Evolutionary conservation across 805 yeast genomes (phyloP), one percentile per base, ranked within the genome.

Genomic region (Myxozyma lipomycoides): DNA sequence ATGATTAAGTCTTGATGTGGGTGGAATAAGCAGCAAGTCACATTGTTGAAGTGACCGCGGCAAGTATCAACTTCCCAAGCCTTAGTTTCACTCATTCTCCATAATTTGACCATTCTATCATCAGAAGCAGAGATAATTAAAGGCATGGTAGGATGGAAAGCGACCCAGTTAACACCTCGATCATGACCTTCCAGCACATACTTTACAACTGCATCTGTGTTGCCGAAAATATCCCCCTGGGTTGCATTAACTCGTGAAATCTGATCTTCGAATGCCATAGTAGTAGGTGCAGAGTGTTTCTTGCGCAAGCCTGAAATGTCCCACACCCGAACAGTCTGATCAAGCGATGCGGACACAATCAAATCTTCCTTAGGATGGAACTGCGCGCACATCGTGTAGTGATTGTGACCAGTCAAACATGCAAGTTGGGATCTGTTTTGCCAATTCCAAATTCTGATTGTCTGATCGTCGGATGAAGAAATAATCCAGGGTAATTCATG

Each of bases 61-160:
- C 97, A 91, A 24, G 97, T 86, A 67, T 93, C 99, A 52, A 95
- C 95, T 70, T 95, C 98, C 98, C 98, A 93, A 22, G 98, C 98
- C 71, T 90, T 88, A 34, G 95, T 82, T 60, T 93, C 96, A 64
- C 89, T 83, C 96, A 89, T 88, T 71, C 98, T 80, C 98, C 98
- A 93, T 59, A 95, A 75, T 70, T 91, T 91, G 50, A 93, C 87
- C 59, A 91, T 83, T 60, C 98, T 80, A 67, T 93, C 99, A 68
- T 93, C 99, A 68, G 95, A 95, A 63, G 91, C 95, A 17, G 96
- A 87, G 18, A 90, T 95, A 66, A 93, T 89, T 61, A 93, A 76
- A 12, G 98, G 98, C 66, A 89, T 76, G 22, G 91, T 88, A 41
- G 98, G 98, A 68, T 93, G 99, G 81, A 95, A 95, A 10, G 95